phyloP scores from a whole-genome alignment of 1,284 basidiomycete genomes.

The Ustilago sp. region DNA sequence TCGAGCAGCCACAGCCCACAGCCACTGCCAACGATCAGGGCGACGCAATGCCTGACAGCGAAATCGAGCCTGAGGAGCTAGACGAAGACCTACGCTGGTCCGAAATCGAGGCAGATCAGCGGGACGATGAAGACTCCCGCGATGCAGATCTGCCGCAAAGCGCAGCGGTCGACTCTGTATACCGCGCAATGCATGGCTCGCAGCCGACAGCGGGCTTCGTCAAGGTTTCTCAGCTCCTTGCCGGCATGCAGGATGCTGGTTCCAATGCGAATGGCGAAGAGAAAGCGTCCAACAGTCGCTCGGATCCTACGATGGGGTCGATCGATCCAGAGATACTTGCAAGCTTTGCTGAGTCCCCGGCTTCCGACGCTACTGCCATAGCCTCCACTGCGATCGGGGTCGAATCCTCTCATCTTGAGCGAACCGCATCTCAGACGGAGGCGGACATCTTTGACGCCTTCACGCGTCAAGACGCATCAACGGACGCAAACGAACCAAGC shows the following conservation, averaged over 20 bases:
- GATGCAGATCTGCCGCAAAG: background rate
- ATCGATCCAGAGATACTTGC: constrained; percentile 39
- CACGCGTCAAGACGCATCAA: constrained; percentile 25
- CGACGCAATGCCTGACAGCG: constrained; percentile 37
- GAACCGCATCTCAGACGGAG: constrained; percentile 13
- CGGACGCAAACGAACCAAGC: constrained; percentile 2
- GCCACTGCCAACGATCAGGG: constrained; percentile 8
- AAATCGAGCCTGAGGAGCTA: constrained; percentile 42
- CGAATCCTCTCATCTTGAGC: background rate
- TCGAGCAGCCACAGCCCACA: constrained; percentile 1
- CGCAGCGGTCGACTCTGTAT: constrained; percentile 13
- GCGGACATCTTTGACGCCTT: constrained; percentile 34
- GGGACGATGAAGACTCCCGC: constrained; percentile 3
- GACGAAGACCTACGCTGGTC: constrained; percentile 49
- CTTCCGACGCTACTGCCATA: background rate
- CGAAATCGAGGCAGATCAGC: constrained; percentile 20
- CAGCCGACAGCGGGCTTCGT: constrained; percentile 42
- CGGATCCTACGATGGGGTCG: background rate
- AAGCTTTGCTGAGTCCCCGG: background rate
- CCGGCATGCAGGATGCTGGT: constrained; percentile 20
- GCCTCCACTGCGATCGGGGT: background rate
- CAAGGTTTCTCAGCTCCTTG: constrained; percentile 36
- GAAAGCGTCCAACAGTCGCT: background rate
- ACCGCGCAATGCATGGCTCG: constrained; percentile 30
- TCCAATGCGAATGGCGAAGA: background rate